Conservation (phyloP, 176 grass and related monocot genomes). For the Juncus effusus region DNA sequence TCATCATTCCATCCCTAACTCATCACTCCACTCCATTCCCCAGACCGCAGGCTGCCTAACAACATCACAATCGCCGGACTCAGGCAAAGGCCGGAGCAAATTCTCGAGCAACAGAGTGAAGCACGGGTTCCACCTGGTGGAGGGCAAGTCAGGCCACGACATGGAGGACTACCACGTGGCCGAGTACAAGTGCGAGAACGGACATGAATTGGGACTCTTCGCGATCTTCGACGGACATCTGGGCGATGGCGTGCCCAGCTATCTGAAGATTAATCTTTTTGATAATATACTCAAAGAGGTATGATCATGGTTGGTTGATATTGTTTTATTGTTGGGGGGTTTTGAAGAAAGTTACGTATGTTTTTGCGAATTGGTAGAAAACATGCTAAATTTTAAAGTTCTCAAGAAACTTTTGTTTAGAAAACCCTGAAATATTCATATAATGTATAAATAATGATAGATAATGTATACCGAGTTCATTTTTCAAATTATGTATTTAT, state of each 20-base stretch:
- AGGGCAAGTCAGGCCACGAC: constrained; percentile 96
- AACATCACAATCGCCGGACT: constrained; percentile 45
- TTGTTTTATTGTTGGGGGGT: no score
- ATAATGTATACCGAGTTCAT: no score
- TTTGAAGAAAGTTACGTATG: no score
- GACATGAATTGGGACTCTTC: constrained; percentile 82
- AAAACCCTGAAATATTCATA: no score
- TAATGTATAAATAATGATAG: no score
- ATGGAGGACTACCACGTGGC: constrained; percentile 99
- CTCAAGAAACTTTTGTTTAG: no score
- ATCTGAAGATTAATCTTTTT: constrained; percentile 88
- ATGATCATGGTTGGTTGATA: constrained; percentile 12
- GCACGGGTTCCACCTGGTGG: constrained; percentile 93
- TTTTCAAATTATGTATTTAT: no score
- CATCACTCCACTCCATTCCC: neutral
- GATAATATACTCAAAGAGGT: constrained; percentile 84
- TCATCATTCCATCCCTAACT: no score
- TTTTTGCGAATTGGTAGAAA: no score
- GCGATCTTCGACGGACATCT: constrained; percentile 98
- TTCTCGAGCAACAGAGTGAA: constrained; percentile 75
- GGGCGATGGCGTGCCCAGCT: constrained; percentile 81
- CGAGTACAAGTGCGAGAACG: constrained; percentile 75
- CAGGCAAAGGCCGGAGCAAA: constrained; percentile 92
- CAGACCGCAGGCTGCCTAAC: constrained; percentile 71
- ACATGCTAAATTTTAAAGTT: no score